Evolutionary conservation across 805 yeast genomes (phyloP).

Genomic region (Metschnikowia anglica): DNA sequence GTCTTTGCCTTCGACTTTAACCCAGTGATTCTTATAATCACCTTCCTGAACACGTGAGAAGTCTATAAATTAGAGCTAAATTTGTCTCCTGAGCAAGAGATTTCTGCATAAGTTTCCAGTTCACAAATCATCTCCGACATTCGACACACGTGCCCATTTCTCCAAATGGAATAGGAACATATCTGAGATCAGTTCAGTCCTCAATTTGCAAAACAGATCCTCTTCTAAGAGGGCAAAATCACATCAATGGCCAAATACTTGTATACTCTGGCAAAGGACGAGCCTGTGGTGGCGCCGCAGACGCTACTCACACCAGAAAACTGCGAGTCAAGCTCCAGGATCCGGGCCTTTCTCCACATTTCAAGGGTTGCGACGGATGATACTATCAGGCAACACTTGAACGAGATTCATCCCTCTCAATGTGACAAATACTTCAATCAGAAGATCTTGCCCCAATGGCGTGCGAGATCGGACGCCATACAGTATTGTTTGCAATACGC

Average conservation of each 20-base stretch:
- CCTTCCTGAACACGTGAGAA: too few species aligned
- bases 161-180: too few species aligned
- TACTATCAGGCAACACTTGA: constrained; percentile 37
- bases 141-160: too few species aligned
- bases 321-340: constrained; percentile 34
- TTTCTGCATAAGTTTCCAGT: too few species aligned
- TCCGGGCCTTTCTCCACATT: constrained; percentile 38
- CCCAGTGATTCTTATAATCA: too few species aligned
- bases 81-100: too few species aligned
- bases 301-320: constrained; percentile 29
- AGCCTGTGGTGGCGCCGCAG: constrained; percentile 5
- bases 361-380: constrained; percentile 44
- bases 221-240: too few species aligned
- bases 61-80: too few species aligned
- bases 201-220: too few species aligned
- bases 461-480: constrained; percentile 30
- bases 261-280: neutral
- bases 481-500: constrained; percentile 34
- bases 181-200: too few species aligned
- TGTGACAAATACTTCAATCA: constrained; percentile 32
- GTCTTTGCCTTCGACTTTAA: too few species aligned
- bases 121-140: too few species aligned
- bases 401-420: constrained; percentile 23
- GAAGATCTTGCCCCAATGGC: constrained; percentile 39
- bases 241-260: neutral